Evolutionary conservation across 345 rosid genomes (phyloP), one percentile per base, ranked within the genome.

Genomic region (Toxicodendron radicans): DNA sequence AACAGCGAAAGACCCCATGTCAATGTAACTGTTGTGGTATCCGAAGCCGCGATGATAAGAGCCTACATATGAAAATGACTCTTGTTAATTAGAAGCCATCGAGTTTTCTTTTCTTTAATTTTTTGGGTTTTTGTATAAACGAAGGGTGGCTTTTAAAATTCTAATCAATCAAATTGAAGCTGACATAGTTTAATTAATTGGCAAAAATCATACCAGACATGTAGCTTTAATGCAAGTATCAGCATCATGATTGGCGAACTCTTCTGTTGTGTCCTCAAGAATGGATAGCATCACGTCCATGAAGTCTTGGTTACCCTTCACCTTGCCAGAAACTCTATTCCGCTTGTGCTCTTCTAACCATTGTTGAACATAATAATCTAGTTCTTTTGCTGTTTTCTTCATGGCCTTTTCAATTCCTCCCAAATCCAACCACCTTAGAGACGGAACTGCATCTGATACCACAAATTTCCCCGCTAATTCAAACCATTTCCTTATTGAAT

Each of bases 1-100:
- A 86, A 54, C 20, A 81, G 65, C 54, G 89, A 72, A 0, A 86
- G 62, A 10, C 81, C 81, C 89, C 90, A 86, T 61, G 85, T 82
- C 62, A 79, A 21, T n/a, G 88, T 63, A 0, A 81, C 75, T 0
- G 78, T 54, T 5, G 87, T 81, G 0, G 85, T 86, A 18, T 88
- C 88, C 0, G 83, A 64, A 5, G 70, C 87, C 3, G 82, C 87
- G n/a, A 83, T n/a, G 4, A 84, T 77, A 3, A 88, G 73, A 13
- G 70, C 73, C 91, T 85, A 57, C 7, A 6, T 65, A 16, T 17
- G 65, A 9, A 20, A 54, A 27, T 2, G 7, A 48, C 16, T 5
- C 0, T 8, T 38, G 1, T 38, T 38, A 38, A 8, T 38, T 38
- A 38, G 17, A 10, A 10, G 8, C 12, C 30, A 27, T 27, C 30